Conservation (phyloP, 2,329 filamentous ascomycete genomes). For the Hypoxylon sp. region DNA sequence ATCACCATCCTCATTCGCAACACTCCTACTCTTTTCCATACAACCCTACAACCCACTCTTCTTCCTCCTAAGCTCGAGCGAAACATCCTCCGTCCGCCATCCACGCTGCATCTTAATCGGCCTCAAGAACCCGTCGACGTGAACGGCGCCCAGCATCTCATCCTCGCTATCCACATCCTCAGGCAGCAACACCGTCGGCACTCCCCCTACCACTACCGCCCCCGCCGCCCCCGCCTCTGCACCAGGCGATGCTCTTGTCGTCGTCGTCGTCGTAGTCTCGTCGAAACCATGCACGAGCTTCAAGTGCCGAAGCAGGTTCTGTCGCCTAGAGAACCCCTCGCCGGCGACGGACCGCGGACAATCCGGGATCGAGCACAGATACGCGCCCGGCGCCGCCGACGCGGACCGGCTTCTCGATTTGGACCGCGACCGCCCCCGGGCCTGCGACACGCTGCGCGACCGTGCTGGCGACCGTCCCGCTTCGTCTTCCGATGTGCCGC, state of each 20-base stretch:
- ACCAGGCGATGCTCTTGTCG: no score
- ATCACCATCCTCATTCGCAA: constrained; percentile 15
- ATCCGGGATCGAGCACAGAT: constrained; percentile 49
- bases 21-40: background rate
- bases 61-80: constrained; percentile 31
- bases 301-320: constrained; percentile 55
- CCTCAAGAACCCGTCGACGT: constrained; percentile 72
- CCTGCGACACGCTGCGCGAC: constrained; percentile 3
- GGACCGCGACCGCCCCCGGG: background rate
- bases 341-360: constrained; percentile 48
- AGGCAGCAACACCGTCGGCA: constrained; percentile 48
- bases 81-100: constrained; percentile 54
- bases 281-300: constrained; percentile 51
- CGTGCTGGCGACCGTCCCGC: background rate
- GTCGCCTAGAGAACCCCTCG: constrained; percentile 49
- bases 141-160: constrained; percentile 69
- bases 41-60: no score
- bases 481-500: constrained; percentile 18
- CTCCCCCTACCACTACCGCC: constrained; percentile 39
- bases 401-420: constrained; percentile 34
- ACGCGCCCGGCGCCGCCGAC: constrained; percentile 33
- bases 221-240: constrained; percentile 15
- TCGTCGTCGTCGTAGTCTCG: background rate
- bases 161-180: constrained; percentile 53
- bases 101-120: constrained; percentile 60